Evolutionary conservation across 2,329 filamentous ascomycete species (phyloP).

Genomic region (Neonectria hederae): DNA sequence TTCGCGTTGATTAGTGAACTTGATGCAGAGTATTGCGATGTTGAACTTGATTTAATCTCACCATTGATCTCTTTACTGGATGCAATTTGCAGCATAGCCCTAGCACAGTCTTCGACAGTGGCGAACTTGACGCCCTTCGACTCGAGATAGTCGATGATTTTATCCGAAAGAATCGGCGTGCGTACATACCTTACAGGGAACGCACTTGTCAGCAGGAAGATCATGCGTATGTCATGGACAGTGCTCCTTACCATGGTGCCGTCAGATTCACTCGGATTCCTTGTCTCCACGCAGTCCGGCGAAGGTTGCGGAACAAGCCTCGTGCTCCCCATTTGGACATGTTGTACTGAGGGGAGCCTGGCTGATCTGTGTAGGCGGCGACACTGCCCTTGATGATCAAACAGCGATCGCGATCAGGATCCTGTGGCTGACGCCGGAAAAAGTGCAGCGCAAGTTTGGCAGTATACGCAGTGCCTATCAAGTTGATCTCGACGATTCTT

Average conservation of each 20-base stretch:
- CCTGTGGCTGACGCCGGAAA: slow-evolving; percentile 15
- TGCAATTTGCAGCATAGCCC: slow-evolving; percentile 11
- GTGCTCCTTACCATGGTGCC: slow-evolving; percentile 17
- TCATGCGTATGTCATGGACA: too few species aligned
- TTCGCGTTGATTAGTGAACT: not conserved
- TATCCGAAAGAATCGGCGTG: slow-evolving; percentile 16
- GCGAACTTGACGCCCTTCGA: slow-evolving; percentile 19
- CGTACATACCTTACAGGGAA: slow-evolving; percentile 20
- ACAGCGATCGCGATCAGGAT: slow-evolving; percentile 10
- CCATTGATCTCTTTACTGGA: slow-evolving; percentile 3
- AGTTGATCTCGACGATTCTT: slow-evolving; percentile 17
- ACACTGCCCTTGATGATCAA: slow-evolving; percentile 21
- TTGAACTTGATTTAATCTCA: not conserved
- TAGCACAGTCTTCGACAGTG: slow-evolving; percentile 14
- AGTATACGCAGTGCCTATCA: slow-evolving; percentile 15
- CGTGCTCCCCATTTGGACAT: slow-evolving; percentile 20
- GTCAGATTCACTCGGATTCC: slow-evolving; percentile 17
- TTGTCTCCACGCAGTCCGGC: slow-evolving; percentile 11
- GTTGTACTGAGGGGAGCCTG: slow-evolving; percentile 22
- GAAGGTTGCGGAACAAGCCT: slow-evolving; percentile 20
- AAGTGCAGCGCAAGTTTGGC: slow-evolving; percentile 17
- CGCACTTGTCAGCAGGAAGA: not conserved
- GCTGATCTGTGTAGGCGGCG: slow-evolving; percentile 21
- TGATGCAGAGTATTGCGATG: too few species aligned
- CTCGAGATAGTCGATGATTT: slow-evolving; percentile 17